Conservation (phyloP, 148 eudicot species). For the Rhododendron mucronatum region DNA sequence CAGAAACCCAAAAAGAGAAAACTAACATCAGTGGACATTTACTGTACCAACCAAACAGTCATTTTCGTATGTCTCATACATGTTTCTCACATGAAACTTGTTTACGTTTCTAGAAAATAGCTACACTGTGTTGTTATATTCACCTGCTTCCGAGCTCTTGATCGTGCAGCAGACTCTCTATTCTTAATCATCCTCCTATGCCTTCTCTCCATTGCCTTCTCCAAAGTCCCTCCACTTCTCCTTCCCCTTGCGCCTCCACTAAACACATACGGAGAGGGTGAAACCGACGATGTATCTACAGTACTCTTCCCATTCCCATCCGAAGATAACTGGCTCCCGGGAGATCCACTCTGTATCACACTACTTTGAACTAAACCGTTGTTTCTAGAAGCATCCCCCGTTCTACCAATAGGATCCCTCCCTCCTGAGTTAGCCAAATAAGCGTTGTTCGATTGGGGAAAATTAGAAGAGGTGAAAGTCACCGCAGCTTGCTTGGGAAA, state of each 20-base stretch:
- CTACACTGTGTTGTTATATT: not conserved
- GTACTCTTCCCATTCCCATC: conserved; percentile 16
- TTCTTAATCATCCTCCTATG: conserved; percentile 56
- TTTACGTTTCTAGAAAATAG: not conserved
- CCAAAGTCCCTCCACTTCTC: conserved; percentile 24
- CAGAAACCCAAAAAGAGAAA: conserved; percentile 1
- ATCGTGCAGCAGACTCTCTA: conserved; percentile 58
- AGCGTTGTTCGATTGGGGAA: conserved; percentile 15
- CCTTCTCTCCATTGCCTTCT: conserved; percentile 52
- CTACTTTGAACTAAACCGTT: conserved; percentile 17
- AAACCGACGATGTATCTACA: conserved; percentile 21
- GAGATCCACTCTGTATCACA: conserved; percentile 26
- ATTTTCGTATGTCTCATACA: not conserved
- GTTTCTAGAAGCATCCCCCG: conserved; percentile 13
- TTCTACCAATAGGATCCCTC: conserved; percentile 21
- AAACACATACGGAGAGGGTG: conserved; percentile 26
- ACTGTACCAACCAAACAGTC: not conserved
- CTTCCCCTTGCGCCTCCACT: conserved; percentile 27
- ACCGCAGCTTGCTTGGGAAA: conserved; percentile 44
- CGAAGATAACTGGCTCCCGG: conserved; percentile 22
- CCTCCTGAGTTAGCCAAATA: conserved; percentile 22
- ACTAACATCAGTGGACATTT: not conserved
- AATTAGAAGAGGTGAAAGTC: conserved; percentile 23
- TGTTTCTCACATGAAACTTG: not conserved
- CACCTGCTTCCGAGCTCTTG: conserved; percentile 60